Percentiles rank a stretch among this genome's conserved stretches.
These are phyloP conservation scores for Clonostachys solani DNA, from an alignment of 2,329 filamentous ascomycete genomes.

Conservation along the genomic window DNA sequence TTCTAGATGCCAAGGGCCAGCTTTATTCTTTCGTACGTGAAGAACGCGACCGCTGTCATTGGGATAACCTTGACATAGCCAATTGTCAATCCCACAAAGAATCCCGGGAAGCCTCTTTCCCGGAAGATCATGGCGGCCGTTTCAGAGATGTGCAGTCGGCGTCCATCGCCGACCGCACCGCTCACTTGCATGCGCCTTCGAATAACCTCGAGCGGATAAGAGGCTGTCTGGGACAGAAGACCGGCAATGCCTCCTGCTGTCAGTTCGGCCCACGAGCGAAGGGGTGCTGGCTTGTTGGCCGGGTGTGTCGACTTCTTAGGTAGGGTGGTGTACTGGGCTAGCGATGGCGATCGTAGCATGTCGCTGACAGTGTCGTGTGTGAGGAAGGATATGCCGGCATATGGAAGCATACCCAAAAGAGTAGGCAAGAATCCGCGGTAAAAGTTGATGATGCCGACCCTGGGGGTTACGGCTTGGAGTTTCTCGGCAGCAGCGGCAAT, in stretches of 20 bases:
- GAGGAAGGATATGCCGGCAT: conserved; percentile 92
- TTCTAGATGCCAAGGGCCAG: conserved; percentile 58
- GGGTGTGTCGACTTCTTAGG: conserved; percentile 52
- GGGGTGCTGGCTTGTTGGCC: conserved; percentile 60
- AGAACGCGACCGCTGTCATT: conserved; percentile 71
- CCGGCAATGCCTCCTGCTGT: conserved; percentile 81
- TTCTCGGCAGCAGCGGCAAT: conserved; percentile 33
- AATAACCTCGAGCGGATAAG: conserved; percentile 92
- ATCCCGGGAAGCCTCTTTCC: conserved; percentile 75
- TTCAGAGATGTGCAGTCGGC: conserved; percentile 71
- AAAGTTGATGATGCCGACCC: conserved; percentile 78
- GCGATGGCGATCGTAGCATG: conserved; percentile 62
- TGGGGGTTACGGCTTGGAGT: conserved; percentile 45
- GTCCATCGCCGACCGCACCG: conserved; percentile 88
- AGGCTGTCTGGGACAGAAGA: conserved; percentile 83
- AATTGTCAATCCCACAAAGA: conserved; percentile 90
- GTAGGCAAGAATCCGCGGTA: conserved; percentile 93
- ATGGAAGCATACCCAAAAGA: conserved; percentile 90
- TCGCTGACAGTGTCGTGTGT: conserved; percentile 91
- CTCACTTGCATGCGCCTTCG: conserved; percentile 93
- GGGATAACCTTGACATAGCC: conserved; percentile 94
- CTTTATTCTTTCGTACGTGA: conserved; percentile 62
- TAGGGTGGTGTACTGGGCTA: conserved; percentile 73
- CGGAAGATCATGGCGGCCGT: conserved; percentile 70
- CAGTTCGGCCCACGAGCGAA: conserved; percentile 85